Evolutionary conservation across 768 basidiomycete genomes (phyloP).

Genomic region (Boletus rubropictus): DNA sequence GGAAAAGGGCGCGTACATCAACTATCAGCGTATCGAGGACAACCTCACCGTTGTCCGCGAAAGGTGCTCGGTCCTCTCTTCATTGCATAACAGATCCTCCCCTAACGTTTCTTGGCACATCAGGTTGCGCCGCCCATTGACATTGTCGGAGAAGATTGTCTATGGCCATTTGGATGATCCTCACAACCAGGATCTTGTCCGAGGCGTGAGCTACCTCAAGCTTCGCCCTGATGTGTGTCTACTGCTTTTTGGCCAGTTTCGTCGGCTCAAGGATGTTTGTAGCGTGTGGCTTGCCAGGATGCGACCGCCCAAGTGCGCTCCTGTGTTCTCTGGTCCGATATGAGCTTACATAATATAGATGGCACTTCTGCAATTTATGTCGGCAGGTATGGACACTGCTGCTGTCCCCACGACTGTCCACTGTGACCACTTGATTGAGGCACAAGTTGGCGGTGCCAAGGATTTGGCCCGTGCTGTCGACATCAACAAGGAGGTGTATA

Average conservation of each 20-base stretch:
- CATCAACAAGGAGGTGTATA: slow-evolving; percentile 98
- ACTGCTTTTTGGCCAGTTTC: not conserved
- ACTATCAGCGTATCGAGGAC: slow-evolving; percentile 97
- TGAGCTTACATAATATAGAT: slow-evolving; percentile 57
- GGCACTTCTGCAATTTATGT: slow-evolving; percentile 99
- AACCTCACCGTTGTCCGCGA: slow-evolving; percentile 85
- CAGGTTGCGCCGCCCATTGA: slow-evolving; percentile 85
- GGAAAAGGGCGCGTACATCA: slow-evolving; percentile 79
- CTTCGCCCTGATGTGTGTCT: slow-evolving; percentile 89
- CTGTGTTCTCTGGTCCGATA: slow-evolving; percentile 10
- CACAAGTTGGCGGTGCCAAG: slow-evolving; percentile 88
- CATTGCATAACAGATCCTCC: too few species aligned
- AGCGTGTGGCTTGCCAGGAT: slow-evolving; percentile 90
- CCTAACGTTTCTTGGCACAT: not conserved
- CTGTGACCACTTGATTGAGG: slow-evolving; percentile 99
- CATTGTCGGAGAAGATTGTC: slow-evolving; percentile 92
- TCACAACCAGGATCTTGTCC: slow-evolving; percentile 81
- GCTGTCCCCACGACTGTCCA: slow-evolving; percentile 98
- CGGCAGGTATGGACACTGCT: slow-evolving; percentile 95
- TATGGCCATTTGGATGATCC: slow-evolving; percentile 98
- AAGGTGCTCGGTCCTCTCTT: slow-evolving; percentile 44
- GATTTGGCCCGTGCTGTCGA: slow-evolving; percentile 89
- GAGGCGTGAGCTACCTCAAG: slow-evolving; percentile 93
- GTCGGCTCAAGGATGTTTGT: slow-evolving; percentile 5
- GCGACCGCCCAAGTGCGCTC: slow-evolving; percentile 72